These are phyloP conservation scores for Penicillium digitatum DNA, from an alignment of 2,329 filamentous ascomycete genomes.

Conservation along the genomic window DNA sequence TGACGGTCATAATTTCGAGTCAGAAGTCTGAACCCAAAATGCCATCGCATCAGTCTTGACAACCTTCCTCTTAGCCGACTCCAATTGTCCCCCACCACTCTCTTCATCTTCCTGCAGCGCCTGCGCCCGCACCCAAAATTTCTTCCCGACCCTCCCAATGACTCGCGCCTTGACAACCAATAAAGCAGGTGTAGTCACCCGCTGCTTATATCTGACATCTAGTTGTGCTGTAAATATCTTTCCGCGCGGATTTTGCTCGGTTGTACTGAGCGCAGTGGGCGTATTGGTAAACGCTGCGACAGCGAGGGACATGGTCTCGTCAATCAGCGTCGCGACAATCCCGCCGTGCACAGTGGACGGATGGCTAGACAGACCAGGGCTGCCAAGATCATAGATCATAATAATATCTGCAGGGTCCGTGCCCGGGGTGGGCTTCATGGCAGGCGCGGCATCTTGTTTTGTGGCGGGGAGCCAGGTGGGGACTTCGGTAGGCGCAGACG, in stretches of 20 bases:
- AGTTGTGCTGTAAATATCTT: conserved; percentile 40
- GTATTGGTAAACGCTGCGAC: conserved; percentile 31
- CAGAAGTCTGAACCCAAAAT: conserved; percentile 38
- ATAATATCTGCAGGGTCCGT: conserved; percentile 36
- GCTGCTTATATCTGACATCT: conserved; percentile 40
- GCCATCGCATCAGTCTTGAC: conserved; percentile 41
- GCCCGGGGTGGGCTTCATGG: conserved; percentile 21
- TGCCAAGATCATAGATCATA: conserved; percentile 34
- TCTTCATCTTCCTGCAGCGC: conserved; percentile 38
- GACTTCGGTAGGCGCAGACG: conserved; percentile 15
- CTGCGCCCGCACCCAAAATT: conserved; percentile 42
- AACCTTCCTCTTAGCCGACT: conserved; percentile 32
- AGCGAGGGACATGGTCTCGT: conserved; percentile 44
- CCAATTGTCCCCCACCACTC: conserved; percentile 26
- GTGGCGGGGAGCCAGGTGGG: conserved; percentile 27
- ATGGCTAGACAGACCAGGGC: conserved; percentile 40
- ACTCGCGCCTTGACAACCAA: conserved; percentile 38
- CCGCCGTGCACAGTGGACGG: conserved; percentile 41
- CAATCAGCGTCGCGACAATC: conserved; percentile 40
- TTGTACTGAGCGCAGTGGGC: background rate
- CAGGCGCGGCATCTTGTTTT: conserved; percentile 22
- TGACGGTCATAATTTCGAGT: conserved; percentile 25
- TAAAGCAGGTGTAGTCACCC: conserved; percentile 35
- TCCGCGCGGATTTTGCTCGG: conserved; percentile 25
- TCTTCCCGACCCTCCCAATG: conserved; percentile 36